Conservation (phyloP, 2,329 filamentous ascomycete genomes). For the Tolypocladium tropicale region DNA sequence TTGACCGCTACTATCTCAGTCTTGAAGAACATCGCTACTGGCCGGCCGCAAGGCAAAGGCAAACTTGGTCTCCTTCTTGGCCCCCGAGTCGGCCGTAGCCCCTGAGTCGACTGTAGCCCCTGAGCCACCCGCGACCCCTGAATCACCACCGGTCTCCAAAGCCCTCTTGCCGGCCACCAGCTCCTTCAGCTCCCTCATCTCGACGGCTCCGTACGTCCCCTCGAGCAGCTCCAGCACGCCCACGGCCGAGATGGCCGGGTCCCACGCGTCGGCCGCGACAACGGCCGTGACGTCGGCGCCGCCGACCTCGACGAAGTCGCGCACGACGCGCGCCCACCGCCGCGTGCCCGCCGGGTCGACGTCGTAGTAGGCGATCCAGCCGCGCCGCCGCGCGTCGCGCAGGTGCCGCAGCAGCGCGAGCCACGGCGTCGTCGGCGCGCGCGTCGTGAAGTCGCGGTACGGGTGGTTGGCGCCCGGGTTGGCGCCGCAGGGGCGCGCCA, state of each 20-base stretch:
- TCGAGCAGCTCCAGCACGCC: conserved; percentile 18
- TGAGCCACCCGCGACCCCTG: not conserved
- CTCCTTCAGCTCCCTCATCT: conserved; percentile 7
- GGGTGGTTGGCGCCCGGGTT: conserved; percentile 6
- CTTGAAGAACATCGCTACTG: not conserved
- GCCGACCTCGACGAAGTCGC: conserved; percentile 14
- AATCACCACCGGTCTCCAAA: not conserved
- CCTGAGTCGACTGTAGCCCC: not conserved
- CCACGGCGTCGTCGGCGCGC: not conserved
- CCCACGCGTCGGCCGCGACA: conserved; percentile 16
- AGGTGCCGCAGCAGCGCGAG: not conserved
- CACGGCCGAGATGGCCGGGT: conserved; percentile 15
- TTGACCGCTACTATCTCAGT: no score
- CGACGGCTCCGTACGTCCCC: conserved; percentile 11
- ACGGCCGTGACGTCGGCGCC: conserved; percentile 15
- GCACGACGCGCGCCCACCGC: conserved; percentile 18
- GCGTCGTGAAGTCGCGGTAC: not conserved
- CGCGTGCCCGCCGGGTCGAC: conserved; percentile 13
- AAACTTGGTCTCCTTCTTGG: not conserved
- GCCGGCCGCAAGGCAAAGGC: not conserved
- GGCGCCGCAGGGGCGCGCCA: conserved; percentile 8
- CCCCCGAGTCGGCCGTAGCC: not conserved
- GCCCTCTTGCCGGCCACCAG: not conserved
- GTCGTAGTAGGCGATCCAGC: conserved; percentile 11
- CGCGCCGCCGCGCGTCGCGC: not conserved